Evolutionary conservation across 2,329 filamentous ascomycete genomes (phyloP), one percentile per base, ranked within the genome.

Genomic region (Cadophora gregata): DNA sequence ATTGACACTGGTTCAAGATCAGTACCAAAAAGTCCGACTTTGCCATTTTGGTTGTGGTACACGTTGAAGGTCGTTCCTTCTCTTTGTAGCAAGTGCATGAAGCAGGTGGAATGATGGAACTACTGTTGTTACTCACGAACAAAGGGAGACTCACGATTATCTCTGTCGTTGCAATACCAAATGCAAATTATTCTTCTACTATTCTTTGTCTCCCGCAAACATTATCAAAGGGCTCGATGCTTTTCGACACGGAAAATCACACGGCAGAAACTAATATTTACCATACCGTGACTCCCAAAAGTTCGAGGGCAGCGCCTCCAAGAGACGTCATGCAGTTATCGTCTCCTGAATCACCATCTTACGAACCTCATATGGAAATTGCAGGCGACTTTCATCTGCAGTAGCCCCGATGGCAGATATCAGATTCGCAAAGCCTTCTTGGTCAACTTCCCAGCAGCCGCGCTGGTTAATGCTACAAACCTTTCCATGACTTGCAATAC

Each of bases 381-480:
- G 12, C 55, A 42, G 66, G 66, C 8, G 1, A 55, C n/a, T 24
- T 36, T 68, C 38, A 21, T 65, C 53, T 55, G 36, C 45, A 16
- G 53, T 14, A 62, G 58, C 36, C 63, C 63, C 16, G 63, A 64
- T 31, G 47, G 59, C 27, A 51, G 60, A 5, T 65, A 56, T 25
- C 55, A 63, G 6, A 51, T 68, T 36, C 56, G 60, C 14, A 31
- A 48, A n/a, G 63, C 66, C 16, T 33, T 62, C 19, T 25, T 64
- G 16, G 27, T 38, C 36, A 58, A 19, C 24, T 68, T 66, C 42
- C 66, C 66, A 33, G 63, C 63, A 1, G 63, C 59, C 25, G 66
- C 66, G 16, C 61, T 68, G 10, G 66, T 68, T 1, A 62, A 66
- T 31, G 53, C 56, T 1, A 65, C 63, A 3, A 53, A 59, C 12